These are phyloP conservation scores for Handroanthus guayacan DNA, from an alignment of 257 asterid species.

Conservation along the genomic window DNA sequence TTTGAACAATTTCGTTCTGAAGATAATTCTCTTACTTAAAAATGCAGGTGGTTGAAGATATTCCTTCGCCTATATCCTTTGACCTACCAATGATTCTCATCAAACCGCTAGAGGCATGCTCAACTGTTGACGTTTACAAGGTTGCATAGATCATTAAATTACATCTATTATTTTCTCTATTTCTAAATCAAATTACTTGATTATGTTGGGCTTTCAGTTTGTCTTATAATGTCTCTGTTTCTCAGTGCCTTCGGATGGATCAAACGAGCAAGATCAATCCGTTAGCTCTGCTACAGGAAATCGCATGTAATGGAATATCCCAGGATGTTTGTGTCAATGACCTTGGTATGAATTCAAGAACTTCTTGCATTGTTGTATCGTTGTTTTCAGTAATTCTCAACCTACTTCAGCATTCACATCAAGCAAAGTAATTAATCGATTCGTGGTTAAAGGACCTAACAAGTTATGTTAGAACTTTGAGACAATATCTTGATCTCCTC, in stretches of 20 bases:
- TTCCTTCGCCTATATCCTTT: constrained; percentile 62
- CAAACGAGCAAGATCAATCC: constrained; percentile 82
- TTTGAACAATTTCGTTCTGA: not conserved
- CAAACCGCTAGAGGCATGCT: constrained; percentile 91
- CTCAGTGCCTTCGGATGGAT: constrained; percentile 72
- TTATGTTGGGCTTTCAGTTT: constrained; percentile 12
- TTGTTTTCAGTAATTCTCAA: not conserved
- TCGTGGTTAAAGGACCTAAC: not conserved
- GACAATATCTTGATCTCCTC: not conserved
- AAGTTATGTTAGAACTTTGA: not conserved
- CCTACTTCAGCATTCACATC: not conserved
- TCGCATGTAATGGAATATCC: constrained; percentile 73
- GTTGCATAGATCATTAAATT: constrained; percentile 39
- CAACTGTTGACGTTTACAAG: constrained; percentile 99
- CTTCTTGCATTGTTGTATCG: constrained; percentile 1
- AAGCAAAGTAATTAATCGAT: constrained; percentile 15
- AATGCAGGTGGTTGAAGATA: constrained; percentile 79
- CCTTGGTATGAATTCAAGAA: constrained; percentile 60
- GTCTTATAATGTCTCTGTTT: constrained; percentile 31
- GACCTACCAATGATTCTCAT: constrained; percentile 91
- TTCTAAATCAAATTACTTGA: not conserved
- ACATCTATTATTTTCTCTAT: too few species aligned
- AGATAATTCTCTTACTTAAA: not conserved
- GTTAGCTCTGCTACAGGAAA: constrained; percentile 73
- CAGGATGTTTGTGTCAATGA: constrained; percentile 92